Base-by-base conservation (phyloP, 331 rosid genomes). In the Quercus lobata region DNA sequence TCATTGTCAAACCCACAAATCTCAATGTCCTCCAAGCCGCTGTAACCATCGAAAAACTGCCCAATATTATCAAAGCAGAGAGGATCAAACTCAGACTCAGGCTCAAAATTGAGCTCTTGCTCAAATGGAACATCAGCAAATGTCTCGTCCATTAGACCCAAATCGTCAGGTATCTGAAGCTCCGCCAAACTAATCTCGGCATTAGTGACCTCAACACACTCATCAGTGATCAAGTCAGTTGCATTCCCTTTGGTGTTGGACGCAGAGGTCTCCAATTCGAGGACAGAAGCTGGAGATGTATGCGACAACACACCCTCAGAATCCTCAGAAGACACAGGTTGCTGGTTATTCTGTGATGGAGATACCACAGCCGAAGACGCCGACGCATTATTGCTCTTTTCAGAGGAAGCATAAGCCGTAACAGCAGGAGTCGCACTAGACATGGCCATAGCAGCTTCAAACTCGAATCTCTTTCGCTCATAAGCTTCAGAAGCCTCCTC, bases 401-500 rank as follows among this genome's bases (percentile, higher is more conserved):
- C 76, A 19, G 85, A 80, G 72, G 71, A 17, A 24, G 58, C 72
- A 8, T 63, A 17, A 24, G 54, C 72, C 8, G 25, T 32, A 25
- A 7, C 49, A 30, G 49, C 57, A 69, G 55, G 65, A 60, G 54
- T 2, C 27, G 53, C 19, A 72, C 72, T 60, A 57, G 82, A 81
- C 74, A 75, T 69, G 0, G 90, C 83, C 87, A 73, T 75, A 5
- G 87, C 74, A 4, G 86, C 74, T 76, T 88, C 95, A 22, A 88
- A 83, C 22, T 86, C 86, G 6, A 57, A 79, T 77, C 89, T 77
- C 72, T 80, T 91, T 1, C 58, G 18, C 57, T 94, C 94, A 2
- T 92, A 92, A 1, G 91, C 97, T 7, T 62, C 60, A 0, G 90
- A 92, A 74, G 97, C 97, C 55, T 88, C 95, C 62, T 90, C 93